A percentile compares a stretch with the other conserved stretches of the same genome.
Conservation (phyloP, 805 yeast genomes). For the Wickerhamiella dianesei region DNA sequence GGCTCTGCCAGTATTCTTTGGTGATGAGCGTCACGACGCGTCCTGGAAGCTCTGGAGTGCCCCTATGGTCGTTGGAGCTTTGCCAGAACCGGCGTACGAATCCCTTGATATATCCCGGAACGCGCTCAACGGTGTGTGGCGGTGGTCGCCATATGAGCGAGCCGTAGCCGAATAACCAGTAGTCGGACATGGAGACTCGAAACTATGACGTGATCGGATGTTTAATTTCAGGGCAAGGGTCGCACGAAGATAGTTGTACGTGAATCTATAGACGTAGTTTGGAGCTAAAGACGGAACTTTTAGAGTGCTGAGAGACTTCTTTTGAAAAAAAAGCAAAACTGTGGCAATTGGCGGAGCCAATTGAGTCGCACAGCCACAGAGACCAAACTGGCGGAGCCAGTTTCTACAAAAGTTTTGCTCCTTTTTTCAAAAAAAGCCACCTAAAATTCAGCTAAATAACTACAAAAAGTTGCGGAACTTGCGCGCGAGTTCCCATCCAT, state of each 20-base stretch:
- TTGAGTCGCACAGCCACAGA: no score
- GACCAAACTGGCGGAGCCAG: no score
- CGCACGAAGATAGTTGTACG: background rate
- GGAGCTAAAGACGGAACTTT: no score
- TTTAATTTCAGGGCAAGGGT: background rate
- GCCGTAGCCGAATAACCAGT: conserved; percentile 84
- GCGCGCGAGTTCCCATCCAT: conserved; percentile 53
- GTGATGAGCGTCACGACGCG: conserved; percentile 74
- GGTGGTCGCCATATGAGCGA: conserved; percentile 86
- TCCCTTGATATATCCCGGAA: conserved; percentile 66
- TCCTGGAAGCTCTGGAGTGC: conserved; percentile 78
- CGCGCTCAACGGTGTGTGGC: conserved; percentile 44
- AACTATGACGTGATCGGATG: background rate
- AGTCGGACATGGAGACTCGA: conserved; percentile 2
- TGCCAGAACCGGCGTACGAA: conserved; percentile 84
- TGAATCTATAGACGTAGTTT: no score
- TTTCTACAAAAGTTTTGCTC: no score
- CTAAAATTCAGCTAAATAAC: no score
- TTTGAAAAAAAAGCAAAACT: no score
- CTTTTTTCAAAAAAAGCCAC: no score
- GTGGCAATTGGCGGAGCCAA: no score
- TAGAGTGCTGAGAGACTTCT: no score
- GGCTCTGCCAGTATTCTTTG: conserved; percentile 37
- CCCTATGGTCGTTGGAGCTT: conserved; percentile 77
- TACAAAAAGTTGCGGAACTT: conserved; percentile 4